Percentiles rank a stretch among this genome's conserved stretches.
Evolutionary conservation across 768 basidiomycete genomes (phyloP).

Genomic region (Trametes sanguinea): DNA sequence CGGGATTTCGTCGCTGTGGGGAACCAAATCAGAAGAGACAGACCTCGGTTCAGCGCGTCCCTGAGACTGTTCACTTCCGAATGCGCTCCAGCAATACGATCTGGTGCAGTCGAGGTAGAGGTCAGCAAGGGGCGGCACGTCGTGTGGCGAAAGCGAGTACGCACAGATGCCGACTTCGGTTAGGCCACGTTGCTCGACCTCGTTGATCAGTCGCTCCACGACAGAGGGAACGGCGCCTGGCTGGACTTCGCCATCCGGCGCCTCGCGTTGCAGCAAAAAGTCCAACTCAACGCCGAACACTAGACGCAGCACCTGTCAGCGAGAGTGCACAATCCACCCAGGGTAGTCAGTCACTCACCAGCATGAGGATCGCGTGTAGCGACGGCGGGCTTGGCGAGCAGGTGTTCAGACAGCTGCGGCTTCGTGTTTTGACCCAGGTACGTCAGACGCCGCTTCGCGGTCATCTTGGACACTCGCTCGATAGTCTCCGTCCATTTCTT

Average conservation of each 20-base stretch:
- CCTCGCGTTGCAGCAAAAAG: slow-evolving; percentile 67
- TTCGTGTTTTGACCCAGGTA: slow-evolving; percentile 79
- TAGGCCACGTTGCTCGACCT: slow-evolving; percentile 76
- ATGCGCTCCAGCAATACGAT: slow-evolving; percentile 80
- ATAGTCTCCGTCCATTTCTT: slow-evolving; percentile 77
- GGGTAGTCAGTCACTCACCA: slow-evolving; percentile 41
- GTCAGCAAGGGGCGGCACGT: not conserved
- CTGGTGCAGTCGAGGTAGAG: slow-evolving; percentile 38
- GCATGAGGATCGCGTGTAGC: slow-evolving; percentile 73
- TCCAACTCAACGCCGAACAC: slow-evolving; percentile 76
- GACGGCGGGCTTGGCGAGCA: slow-evolving; percentile 59
- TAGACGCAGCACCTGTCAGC: slow-evolving; percentile 15
- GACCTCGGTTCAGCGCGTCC: slow-evolving; percentile 75
- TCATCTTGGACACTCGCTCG: slow-evolving; percentile 65
- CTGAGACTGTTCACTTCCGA: slow-evolving; percentile 69
- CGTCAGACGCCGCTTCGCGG: slow-evolving; percentile 77
- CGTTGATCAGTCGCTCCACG: slow-evolving; percentile 63
- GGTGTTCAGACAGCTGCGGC: slow-evolving; percentile 71
- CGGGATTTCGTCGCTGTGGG: not conserved
- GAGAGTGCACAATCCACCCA: not conserved
- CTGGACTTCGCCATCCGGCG: slow-evolving; percentile 46
- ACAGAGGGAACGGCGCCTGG: slow-evolving; percentile 66
- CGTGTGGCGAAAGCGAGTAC: slow-evolving; percentile 29
- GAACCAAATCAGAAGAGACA: not conserved
- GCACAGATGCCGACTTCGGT: slow-evolving; percentile 83